phyloP scores from a whole-genome alignment of 371 early-diverging fungal genomes.

The Mortierella sp. region DNA sequence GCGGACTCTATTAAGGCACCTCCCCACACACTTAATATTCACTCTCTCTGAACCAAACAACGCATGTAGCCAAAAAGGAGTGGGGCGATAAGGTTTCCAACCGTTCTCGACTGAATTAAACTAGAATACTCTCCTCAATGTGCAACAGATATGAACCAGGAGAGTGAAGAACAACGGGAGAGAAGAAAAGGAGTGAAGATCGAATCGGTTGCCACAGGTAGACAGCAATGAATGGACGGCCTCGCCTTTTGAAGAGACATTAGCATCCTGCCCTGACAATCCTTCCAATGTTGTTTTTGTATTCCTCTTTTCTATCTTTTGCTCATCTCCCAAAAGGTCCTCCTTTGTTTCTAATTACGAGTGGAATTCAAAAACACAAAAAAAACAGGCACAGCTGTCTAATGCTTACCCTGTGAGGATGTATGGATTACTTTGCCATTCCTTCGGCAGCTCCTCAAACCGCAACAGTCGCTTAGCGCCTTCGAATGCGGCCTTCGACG shows the following conservation, averaged over 20 bases:
- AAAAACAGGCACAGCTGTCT: not conserved
- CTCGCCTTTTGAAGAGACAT: too few species aligned
- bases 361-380: too few species aligned
- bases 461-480: conserved; percentile 69
- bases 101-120: conserved; percentile 1
- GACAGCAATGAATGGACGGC: too few species aligned
- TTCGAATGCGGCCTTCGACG: conserved; percentile 67
- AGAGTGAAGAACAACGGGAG: not conserved
- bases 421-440: conserved; percentile 76
- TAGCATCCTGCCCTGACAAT: too few species aligned
- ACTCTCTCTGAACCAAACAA: not conserved
- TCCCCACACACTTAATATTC: too few species aligned
- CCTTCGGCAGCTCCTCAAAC: conserved; percentile 72
- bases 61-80: conserved; percentile 1
- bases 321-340: not conserved
- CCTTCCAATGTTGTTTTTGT: too few species aligned
- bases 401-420: conserved; percentile 57
- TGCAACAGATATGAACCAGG: not conserved
- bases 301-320: too few species aligned
- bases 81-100: conserved; percentile 48
- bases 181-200: too few species aligned
- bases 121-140: not conserved
- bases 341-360: not conserved
- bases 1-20: too few species aligned
- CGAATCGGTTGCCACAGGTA: too few species aligned